These are phyloP conservation scores for Citrus trifoliata DNA, from an alignment of 345 rosid species.

Conservation along the genomic window DNA sequence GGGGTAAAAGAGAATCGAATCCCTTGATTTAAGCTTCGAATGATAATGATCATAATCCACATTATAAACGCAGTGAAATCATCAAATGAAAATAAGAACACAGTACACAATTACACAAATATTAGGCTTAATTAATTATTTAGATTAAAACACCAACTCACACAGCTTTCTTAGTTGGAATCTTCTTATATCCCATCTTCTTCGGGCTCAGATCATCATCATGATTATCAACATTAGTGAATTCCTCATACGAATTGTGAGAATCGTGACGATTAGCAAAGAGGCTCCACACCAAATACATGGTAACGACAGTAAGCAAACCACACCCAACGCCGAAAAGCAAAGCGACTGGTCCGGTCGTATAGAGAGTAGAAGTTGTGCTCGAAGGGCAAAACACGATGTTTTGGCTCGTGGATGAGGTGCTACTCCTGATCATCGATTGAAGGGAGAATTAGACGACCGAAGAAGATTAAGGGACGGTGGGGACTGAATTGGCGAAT, in stretches of 20 bases:
- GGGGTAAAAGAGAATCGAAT: no score
- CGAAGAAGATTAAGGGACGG: constrained; percentile 19
- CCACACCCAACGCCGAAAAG: constrained; percentile 95
- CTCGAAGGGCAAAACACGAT: constrained; percentile 25
- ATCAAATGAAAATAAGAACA: not conserved
- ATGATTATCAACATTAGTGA: constrained; percentile 17
- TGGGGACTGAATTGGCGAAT: constrained; percentile 41
- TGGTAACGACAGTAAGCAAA: constrained; percentile 81
- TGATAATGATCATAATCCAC: not conserved
- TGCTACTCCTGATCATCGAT: constrained; percentile 9
- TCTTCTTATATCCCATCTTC: constrained; percentile 76
- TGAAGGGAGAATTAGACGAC: constrained; percentile 32
- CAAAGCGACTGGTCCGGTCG: constrained; percentile 74
- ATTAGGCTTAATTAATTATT: not conserved
- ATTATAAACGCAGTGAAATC: not conserved
- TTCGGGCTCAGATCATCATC: constrained; percentile 36
- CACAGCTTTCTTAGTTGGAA: constrained; percentile 47
- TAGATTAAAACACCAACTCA: constrained; percentile 15
- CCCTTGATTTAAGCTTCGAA: no score
- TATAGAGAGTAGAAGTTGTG: constrained; percentile 56
- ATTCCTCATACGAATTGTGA: constrained; percentile 26
- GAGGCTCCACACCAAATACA: constrained; percentile 85
- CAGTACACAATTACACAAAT: no score
- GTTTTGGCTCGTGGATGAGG: constrained; percentile 19
- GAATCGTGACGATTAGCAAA: constrained; percentile 44